Percentiles rank a stretch among this genome's conserved stretches.
phyloP scores from a whole-genome alignment of 2,329 filamentous ascomycete species.

The Cordyceps cateniannulata region DNA sequence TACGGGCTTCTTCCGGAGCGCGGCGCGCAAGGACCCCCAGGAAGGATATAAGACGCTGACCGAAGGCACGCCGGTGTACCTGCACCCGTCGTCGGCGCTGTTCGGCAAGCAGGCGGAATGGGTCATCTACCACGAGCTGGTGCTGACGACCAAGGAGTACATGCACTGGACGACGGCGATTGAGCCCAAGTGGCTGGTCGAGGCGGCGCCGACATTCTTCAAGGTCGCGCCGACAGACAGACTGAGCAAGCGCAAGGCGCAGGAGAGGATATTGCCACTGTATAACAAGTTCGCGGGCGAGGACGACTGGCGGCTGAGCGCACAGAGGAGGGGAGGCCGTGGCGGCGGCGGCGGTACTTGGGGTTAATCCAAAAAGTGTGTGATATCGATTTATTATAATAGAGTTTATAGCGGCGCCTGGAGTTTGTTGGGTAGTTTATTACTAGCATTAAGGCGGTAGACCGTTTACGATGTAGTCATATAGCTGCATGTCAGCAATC shows the following conservation, averaged over 20 bases:
- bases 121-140: conserved; percentile 87
- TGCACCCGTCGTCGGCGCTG: conserved; percentile 85
- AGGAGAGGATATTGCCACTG: conserved; percentile 89
- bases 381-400: no score
- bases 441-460: not conserved
- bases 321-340: conserved; percentile 77
- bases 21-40: conserved; percentile 87
- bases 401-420: not conserved
- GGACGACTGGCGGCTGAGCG: conserved; percentile 90
- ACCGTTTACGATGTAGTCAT: not conserved
- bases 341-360: conserved; percentile 87
- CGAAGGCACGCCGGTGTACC: conserved; percentile 88
- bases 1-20: conserved; percentile 91
- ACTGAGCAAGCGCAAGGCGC: conserved; percentile 85
- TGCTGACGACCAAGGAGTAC: conserved; percentile 94
- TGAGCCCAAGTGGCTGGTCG: conserved; percentile 89
- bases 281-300: conserved; percentile 89
- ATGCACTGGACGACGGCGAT: conserved; percentile 94
- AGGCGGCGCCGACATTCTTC: conserved; percentile 98
- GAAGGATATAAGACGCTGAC: conserved; percentile 98
- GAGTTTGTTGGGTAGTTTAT: not conserved
- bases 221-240: conserved; percentile 86
- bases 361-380: conserved; percentile 47
- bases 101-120: conserved; percentile 96
- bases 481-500: not conserved